Evolutionary conservation across 1,284 basidiomycete species (phyloP).

Genomic region (Pseudozyma thailandica): DNA sequence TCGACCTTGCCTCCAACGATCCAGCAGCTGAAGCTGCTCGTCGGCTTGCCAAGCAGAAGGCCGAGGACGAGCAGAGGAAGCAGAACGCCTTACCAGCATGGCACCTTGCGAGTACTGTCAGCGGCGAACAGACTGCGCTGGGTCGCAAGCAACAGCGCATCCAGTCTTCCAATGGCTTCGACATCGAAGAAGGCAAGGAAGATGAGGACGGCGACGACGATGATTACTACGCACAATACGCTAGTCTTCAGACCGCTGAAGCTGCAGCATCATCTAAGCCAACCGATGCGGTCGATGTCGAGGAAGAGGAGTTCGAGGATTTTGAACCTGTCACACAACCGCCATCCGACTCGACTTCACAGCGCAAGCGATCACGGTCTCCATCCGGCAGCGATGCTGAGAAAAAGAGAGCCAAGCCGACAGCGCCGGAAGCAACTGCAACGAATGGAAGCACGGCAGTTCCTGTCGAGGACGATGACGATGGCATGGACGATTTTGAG

Average conservation of each 20-base stretch:
- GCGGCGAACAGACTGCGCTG: constrained; percentile 86
- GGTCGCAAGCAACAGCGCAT: constrained; percentile 70
- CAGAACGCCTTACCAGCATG: constrained; percentile 92
- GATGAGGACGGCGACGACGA: constrained; percentile 50
- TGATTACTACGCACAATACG: constrained; percentile 65
- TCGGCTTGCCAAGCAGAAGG: constrained; percentile 67
- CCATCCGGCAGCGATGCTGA: constrained; percentile 14
- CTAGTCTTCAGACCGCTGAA: constrained; percentile 51
- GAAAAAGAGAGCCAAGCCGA: constrained; percentile 35
- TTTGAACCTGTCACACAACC: constrained; percentile 30
- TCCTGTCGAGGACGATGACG: constrained; percentile 42
- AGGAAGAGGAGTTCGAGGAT: constrained; percentile 49
- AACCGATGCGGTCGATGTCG: constrained; percentile 21
- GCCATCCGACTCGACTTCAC: constrained; percentile 3
- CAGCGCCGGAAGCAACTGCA: constrained; percentile 3
- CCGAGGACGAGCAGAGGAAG: constrained; percentile 70
- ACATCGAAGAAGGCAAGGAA: constrained; percentile 41
- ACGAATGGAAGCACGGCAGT: neutral
- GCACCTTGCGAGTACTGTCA: constrained; percentile 93
- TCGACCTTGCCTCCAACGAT: constrained; percentile 62
- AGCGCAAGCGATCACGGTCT: constrained; percentile 40
- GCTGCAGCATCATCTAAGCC: constrained; percentile 48
- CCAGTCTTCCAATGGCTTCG: constrained; percentile 29
- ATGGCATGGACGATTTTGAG: constrained; percentile 61
- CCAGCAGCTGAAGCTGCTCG: constrained; percentile 68